Conservation (phyloP, 225 moss, liverwort and hornwort genomes). For the Physcomitrium patens region DNA sequence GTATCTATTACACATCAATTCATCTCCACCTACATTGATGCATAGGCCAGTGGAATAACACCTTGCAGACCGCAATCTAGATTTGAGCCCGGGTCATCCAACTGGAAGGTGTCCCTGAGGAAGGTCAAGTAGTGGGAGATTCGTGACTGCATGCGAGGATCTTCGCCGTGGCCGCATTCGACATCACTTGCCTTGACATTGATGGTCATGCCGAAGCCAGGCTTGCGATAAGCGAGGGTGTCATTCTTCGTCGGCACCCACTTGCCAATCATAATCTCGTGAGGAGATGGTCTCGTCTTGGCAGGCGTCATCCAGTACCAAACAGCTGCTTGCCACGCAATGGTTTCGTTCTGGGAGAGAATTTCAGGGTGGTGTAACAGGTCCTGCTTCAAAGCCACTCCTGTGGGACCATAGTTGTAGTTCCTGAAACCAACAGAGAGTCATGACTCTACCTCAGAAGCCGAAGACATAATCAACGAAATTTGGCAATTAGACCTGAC, state of each 20-base stretch:
- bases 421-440: constrained; percentile 53
- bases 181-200: constrained; percentile 71
- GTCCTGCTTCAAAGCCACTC: constrained; percentile 53
- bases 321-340: constrained; percentile 75
- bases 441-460: too few relatives aligned
- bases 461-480: too few relatives aligned
- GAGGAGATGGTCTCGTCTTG: constrained; percentile 83
- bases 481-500: too few relatives aligned
- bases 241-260: constrained; percentile 64
- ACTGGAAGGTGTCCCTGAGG: constrained; percentile 37
- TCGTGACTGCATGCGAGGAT: constrained; percentile 68
- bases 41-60: constrained; percentile 71
- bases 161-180: constrained; percentile 94
- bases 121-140: constrained; percentile 70
- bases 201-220: constrained; percentile 87
- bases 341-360: constrained; percentile 70
- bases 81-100: constrained; percentile 46
- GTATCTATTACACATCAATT: too few relatives aligned
- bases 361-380: constrained; percentile 59
- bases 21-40: constrained; percentile 26
- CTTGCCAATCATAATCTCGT: constrained; percentile 69
- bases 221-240: constrained; percentile 23
- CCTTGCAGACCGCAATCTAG: constrained; percentile 72
- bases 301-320: constrained; percentile 87
- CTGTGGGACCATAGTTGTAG: constrained; percentile 81